These are phyloP conservation scores for Phytopythium aichiense DNA, from an alignment of 352 stramenopile species.

Conservation along the genomic window DNA sequence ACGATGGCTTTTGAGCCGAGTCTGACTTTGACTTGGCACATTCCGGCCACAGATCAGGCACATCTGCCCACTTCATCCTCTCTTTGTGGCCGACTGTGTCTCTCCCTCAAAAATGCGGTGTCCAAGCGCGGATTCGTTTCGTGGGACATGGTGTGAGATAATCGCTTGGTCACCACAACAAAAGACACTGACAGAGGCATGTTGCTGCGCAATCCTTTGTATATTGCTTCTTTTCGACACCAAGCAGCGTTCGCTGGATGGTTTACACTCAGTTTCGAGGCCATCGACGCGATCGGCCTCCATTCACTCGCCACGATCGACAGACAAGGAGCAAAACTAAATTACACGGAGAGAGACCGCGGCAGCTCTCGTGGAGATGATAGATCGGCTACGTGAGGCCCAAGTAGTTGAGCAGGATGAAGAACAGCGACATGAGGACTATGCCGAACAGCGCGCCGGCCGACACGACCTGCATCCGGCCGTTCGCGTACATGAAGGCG, in stretches of 20 bases:
- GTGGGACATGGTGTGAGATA: not conserved
- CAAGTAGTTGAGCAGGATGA: constrained; percentile 87
- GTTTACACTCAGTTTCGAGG: not conserved
- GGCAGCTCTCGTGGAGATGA: not conserved
- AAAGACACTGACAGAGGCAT: not conserved
- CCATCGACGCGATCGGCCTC: not conserved
- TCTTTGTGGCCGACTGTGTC: not conserved
- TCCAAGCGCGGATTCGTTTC: not conserved
- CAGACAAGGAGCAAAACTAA: not conserved
- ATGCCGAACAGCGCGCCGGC: constrained; percentile 81
- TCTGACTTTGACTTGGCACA: not conserved
- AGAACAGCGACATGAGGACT: constrained; percentile 81
- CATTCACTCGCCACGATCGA: not conserved
- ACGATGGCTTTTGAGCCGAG: not conserved
- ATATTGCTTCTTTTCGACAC: not conserved
- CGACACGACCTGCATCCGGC: constrained; percentile 82
- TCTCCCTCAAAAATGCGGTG: too few relatives aligned
- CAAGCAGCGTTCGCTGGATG: not conserved
- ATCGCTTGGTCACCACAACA: too few relatives aligned
- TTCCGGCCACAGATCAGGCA: not conserved
- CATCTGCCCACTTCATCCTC: not conserved
- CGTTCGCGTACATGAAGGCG: constrained; percentile 87
- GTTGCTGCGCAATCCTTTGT: not conserved
- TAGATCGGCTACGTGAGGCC: constrained; percentile 21
- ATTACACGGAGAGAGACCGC: not conserved